These are phyloP conservation scores for Chaetothyriales sp. DNA, from an alignment of 2,329 filamentous ascomycete genomes.

Conservation along the genomic window DNA sequence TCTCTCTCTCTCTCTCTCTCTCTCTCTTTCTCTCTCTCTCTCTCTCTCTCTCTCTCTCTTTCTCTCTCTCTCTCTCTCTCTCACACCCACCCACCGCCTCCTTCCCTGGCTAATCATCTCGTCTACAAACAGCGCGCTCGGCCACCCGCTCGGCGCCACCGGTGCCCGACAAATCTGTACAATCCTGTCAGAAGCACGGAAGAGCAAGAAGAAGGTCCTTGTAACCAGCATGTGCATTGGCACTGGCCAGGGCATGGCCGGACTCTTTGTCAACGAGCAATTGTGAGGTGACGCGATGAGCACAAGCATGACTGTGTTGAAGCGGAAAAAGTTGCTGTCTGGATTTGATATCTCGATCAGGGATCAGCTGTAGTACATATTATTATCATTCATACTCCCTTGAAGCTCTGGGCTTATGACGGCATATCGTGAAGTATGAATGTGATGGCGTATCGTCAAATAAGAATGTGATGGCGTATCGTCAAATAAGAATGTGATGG, in stretches of 20 bases:
- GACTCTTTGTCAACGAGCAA: slow-evolving; percentile 49
- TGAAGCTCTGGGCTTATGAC: no score
- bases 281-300: background rate
- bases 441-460: no score
- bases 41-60: no score
- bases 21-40: no score
- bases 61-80: background rate
- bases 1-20: no score
- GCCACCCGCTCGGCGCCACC: slow-evolving; percentile 82
- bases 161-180: slow-evolving; percentile 85
- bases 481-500: no score
- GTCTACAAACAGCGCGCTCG: slow-evolving; percentile 44
- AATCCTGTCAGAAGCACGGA: slow-evolving; percentile 68
- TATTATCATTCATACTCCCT: no score
- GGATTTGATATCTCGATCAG: background rate
- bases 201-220: slow-evolving; percentile 78
- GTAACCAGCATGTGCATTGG: slow-evolving; percentile 82
- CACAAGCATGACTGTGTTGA: background rate
- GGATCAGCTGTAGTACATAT: background rate
- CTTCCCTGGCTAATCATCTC: background rate
- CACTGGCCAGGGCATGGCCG: slow-evolving; percentile 54
- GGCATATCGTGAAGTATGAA: no score
- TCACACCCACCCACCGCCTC: background rate
- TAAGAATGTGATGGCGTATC: no score
- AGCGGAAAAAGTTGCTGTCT: background rate